These are phyloP conservation scores for Rhizopogon roseolus DNA, from an alignment of 768 basidiomycete genomes.

Conservation along the genomic window DNA sequence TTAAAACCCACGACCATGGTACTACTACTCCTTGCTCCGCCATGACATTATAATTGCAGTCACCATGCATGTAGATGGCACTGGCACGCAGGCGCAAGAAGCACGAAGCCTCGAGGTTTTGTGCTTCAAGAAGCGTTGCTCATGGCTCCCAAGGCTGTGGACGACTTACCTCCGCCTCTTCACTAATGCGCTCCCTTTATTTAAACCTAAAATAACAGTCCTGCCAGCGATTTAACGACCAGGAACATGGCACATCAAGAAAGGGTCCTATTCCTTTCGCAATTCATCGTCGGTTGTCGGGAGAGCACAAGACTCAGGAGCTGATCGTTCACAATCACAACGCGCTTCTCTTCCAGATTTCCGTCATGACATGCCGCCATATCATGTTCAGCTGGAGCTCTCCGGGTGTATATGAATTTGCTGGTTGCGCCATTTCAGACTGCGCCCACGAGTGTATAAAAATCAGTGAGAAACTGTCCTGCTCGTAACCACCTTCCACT, in stretches of 20 bases:
- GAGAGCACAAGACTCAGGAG: background rate
- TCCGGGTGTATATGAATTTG: background rate
- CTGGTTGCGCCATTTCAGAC: background rate
- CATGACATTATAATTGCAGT: background rate
- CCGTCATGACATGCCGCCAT: background rate
- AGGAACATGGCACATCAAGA: background rate
- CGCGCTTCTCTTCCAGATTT: background rate
- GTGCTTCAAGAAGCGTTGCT: background rate
- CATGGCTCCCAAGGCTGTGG: too few species aligned
- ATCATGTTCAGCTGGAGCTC: background rate
- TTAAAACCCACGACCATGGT: background rate
- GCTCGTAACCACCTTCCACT: background rate
- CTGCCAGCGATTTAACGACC: background rate
- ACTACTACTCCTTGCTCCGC: background rate
- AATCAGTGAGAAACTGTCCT: background rate
- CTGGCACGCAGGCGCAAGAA: background rate
- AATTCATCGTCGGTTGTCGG: background rate
- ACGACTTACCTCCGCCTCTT: background rate
- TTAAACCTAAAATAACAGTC: background rate
- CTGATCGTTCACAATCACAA: background rate
- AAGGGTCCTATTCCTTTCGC: background rate
- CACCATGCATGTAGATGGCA: background rate
- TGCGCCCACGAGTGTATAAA: background rate
- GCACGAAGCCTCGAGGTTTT: background rate
- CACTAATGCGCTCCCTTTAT: background rate